phyloP scores from a whole-genome alignment of 139 green algal species.

The Zygnema cylindricum region DNA sequence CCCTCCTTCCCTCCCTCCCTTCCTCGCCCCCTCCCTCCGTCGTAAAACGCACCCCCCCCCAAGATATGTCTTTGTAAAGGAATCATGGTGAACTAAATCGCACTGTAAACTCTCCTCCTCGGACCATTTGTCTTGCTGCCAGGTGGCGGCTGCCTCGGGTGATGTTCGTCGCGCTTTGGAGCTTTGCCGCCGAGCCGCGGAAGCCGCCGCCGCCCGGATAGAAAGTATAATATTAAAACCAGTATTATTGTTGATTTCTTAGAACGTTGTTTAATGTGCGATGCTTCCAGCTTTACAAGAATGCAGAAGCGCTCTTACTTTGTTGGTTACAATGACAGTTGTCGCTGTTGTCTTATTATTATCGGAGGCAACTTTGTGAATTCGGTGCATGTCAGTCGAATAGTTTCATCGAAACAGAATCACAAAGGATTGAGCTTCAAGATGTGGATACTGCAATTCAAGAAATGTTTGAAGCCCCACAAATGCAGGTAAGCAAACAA shows the following conservation, averaged over 20 bases:
- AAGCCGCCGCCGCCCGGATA: slow-evolving; percentile 56
- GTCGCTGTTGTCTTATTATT: too few relatives aligned
- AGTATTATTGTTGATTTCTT: neutral
- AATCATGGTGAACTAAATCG: too few relatives aligned
- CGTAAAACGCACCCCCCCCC: too few relatives aligned
- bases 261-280: neutral
- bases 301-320: neutral
- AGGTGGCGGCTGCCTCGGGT: slow-evolving; percentile 65
- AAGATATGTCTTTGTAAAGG: too few relatives aligned
- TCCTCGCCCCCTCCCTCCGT: too few relatives aligned
- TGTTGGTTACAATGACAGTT: neutral
- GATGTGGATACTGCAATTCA: slow-evolving; percentile 64
- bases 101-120: too few relatives aligned
- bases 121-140: too few relatives aligned
- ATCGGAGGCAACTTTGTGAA: too few relatives aligned
- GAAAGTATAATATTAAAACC: neutral
- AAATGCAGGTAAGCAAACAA: neutral
- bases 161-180: slow-evolving; percentile 67
- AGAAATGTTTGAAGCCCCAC: slow-evolving; percentile 65
- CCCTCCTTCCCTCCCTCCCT: too few relatives aligned
- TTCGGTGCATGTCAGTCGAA: too few relatives aligned
- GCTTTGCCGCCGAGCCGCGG: slow-evolving; percentile 62
- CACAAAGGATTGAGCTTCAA: slow-evolving; percentile 43
- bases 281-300: neutral
- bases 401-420: too few relatives aligned